Base-by-base conservation (phyloP, 805 yeast genomes). In the Barnettozyma pratensis region DNA sequence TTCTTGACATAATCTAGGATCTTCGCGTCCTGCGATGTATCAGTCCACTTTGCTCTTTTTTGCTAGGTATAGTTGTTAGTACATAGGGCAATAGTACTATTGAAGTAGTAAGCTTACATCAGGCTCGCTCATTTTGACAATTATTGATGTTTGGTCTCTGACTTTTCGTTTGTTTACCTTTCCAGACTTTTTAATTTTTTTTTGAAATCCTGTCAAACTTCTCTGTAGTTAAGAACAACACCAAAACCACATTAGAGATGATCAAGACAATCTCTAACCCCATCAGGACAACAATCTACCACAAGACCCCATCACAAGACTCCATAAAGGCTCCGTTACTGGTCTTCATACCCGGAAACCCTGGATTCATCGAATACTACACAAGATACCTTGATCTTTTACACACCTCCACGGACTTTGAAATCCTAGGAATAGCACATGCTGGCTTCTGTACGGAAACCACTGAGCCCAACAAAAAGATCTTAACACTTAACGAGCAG, bases 311-410 rank as follows among this genome's bases (percentile, higher is more conserved):
- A 5, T 6, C 26, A n/a, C 6, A 25, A 8, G 6, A 39, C 5
- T 12, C 36, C 27, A 27, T 48, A n/a, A 44, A 10, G 6, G 19
- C 48, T 10, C 75, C 72, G 9, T 54, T 85, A 31, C 61, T 85
- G 41, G 72, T 80, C 5, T 72, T 85, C 53, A 71, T 86, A 6
- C 92, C 94, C 0, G 94, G 94, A 0, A 86, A 86, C 55, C 94
- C 94, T 0, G 94, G 92, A 0, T 64, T 86, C 29, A 72, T 81
- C 39, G 81, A 80, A 52, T 86, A 76, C 64, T 86, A 86, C 62
- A 69, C 69, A 19, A 76, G 77, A 4, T 83, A 80, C 56, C 61
- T 85, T 30, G 63, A 67, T 10, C 55, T 63, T 27, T 53, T 81
- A 46, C 77, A 76, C 55, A 34, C 59, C 67, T 45, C 80, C 81